Base-by-base conservation (phyloP, 306 rosid genomes). In the Vigna hirtella region DNA sequence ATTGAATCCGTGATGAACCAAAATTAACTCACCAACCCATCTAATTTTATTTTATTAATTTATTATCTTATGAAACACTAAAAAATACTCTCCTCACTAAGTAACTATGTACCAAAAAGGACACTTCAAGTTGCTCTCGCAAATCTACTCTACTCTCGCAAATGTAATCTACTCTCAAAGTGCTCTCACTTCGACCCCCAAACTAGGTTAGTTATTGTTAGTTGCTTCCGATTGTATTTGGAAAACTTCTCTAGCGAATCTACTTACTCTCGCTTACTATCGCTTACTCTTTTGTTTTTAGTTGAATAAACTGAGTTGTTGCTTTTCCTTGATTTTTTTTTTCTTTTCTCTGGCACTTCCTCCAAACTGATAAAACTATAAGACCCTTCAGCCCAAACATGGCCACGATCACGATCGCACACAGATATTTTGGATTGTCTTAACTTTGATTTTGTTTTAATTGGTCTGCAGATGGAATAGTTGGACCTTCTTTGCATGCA, bases 401-500 rank as follows among this genome's bases (percentile, higher is more conserved):
- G 2, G 9, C n/a, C 50, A 26, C 20, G 3, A 24, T 42, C 50
- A 28, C 20, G 9, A 24, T 45, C 52, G 49, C 14, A 43, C 50
- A 45, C 2, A 22, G 52, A 36, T 51, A 16, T 24, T 38, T 22
- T 45, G 7, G 13, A 70, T n/a, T 42, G 66, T 22, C 1, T 55
- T 22, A 22, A 57, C 9, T 59, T 66, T 67, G 16, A 9, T 61
- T 47, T 55, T 51, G 4, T 65, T 72, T 67, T 67, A 1, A 45
- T 68, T 68, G 28, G 1, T 50, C 12, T 73, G 84, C 82, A 95
- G 99, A 78, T 95, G 99, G 99, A 95, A 93, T 84, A 95, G 99
- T 89, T 95, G 99, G 99, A 95, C 91, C 84, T 95, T 95, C 87
- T 95, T 91, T 77, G 98, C 97, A 49, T 95, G 99, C 90, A 83